These are phyloP conservation scores for Fusarium algeriense DNA, from an alignment of 2,329 filamentous ascomycete genomes.

Conservation along the genomic window DNA sequence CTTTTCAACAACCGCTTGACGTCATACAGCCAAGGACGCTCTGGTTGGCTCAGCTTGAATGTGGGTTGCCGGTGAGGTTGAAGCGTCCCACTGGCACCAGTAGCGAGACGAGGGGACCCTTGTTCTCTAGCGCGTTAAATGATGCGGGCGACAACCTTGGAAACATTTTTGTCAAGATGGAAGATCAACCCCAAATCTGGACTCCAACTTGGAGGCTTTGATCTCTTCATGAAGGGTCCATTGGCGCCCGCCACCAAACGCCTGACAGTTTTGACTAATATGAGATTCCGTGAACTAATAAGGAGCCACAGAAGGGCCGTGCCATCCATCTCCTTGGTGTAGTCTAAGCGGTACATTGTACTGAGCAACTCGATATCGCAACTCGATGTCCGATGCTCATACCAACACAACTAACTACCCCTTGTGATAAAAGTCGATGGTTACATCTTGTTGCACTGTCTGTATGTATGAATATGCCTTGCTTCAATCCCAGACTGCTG, in stretches of 20 bases:
- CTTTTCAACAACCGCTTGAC: conserved; percentile 29
- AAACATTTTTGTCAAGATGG: conserved; percentile 35
- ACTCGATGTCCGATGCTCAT: conserved; percentile 4
- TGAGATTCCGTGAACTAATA: conserved; percentile 15
- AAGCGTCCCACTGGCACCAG: conserved; percentile 20
- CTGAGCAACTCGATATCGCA: conserved; percentile 3
- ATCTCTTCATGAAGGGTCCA: conserved; percentile 18
- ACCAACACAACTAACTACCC: background rate
- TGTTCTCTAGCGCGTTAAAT: conserved; percentile 39
- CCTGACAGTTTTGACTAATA: conserved; percentile 33
- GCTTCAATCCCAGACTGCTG: conserved; percentile 4
- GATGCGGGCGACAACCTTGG: conserved; percentile 37
- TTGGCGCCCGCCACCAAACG: conserved; percentile 30
- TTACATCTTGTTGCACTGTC: background rate
- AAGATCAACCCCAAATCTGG: conserved; percentile 42
- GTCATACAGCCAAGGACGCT: conserved; percentile 35
- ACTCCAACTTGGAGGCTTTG: conserved; percentile 23
- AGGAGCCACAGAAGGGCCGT: conserved; percentile 32
- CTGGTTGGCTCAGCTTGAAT: conserved; percentile 34
- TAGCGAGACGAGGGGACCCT: conserved; percentile 28
- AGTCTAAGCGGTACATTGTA: conserved; percentile 9
- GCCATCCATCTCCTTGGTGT: conserved; percentile 16
- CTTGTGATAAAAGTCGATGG: conserved; percentile 3
- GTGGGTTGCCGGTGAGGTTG: conserved; percentile 39
- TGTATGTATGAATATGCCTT: background rate